Percentiles rank a stretch among this genome's conserved stretches.
Evolutionary conservation across 306 rosid genomes (phyloP).

Genomic region (Cicer judaicum): DNA sequence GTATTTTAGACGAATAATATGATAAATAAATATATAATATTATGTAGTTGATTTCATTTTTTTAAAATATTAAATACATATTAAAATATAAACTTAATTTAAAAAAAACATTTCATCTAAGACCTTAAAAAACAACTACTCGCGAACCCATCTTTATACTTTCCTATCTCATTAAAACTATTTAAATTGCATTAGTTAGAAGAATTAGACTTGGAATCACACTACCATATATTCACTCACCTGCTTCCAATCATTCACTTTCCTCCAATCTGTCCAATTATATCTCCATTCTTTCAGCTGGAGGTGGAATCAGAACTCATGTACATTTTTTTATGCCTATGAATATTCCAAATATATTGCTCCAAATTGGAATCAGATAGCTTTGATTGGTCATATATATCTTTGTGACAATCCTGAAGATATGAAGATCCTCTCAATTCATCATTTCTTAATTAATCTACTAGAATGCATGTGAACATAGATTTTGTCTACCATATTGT

Average conservation of each 20-base stretch:
- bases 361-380: constrained; percentile 18
- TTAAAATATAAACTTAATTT: too few species aligned
- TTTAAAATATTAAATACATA: too few species aligned
- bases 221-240: constrained; percentile 25
- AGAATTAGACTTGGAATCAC: constrained; percentile 45
- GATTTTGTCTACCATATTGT: constrained; percentile 55
- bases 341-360: constrained; percentile 43
- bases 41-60: too few species aligned
- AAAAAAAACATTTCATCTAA: too few species aligned
- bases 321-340: not conserved
- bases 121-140: too few species aligned
- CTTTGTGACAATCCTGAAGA: constrained; percentile 47
- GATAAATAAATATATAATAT: too few species aligned
- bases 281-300: constrained; percentile 1
- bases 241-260: not conserved
- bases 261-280: constrained; percentile 11
- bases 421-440: constrained; percentile 49
- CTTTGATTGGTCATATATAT: constrained; percentile 37
- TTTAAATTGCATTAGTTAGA: constrained; percentile 27
- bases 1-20: too few species aligned
- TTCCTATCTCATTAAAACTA: too few species aligned
- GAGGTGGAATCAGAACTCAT: not conserved
- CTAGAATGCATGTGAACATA: constrained; percentile 59
- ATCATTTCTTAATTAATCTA: constrained; percentile 36
- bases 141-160: too few species aligned